Evolutionary conservation across 192 early-diverging fungal genomes (phyloP), one percentile per base, ranked within the genome.

Genomic region (Backusella circina): DNA sequence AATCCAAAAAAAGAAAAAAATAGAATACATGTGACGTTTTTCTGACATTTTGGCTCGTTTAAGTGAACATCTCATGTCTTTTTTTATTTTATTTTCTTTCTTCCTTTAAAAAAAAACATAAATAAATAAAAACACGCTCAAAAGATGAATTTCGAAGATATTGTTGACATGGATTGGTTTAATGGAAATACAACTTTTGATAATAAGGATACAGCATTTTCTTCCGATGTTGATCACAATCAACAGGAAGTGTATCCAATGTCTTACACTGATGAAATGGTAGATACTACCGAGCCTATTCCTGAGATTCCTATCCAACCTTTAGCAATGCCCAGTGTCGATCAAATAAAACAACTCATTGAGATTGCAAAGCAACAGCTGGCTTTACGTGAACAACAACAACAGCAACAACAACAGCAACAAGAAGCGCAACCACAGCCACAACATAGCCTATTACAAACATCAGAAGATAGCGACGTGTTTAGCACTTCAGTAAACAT

Each of bases 271-370:
- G 30, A 67, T 36, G 69, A 39, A 39, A 28, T 47, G 39, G 38
- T 16, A 50, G 38, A 44, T 44, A 41, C n/a, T 41, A 16, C 23
- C 3, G 69, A 16, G 28, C 41, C 67, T 47, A 61, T 61, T 28
- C 54, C 54, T 37, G 73, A 39, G 38, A 39, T 65, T 35, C 31
- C 65, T 15, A 8, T 21, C 6, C 61, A 41, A 5, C 70, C 71
- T 30, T 44, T 64, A 4, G 33, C 51, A 4, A 69, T 78, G 47
- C 79, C 79, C 10, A 66, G 75, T 5, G 72, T 76, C 16, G 79
- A 81, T 10, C 79, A 81, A 47, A 81, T 81, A 33, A 81, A 76
- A 32, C 79, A 77, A 21, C 72, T 81, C 9, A 81, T 81, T 74
- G 79, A 81, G 51, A 41, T 77, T 9, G 79, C 79, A n/a, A 81